phyloP scores from a whole-genome alignment of 352 stramenopile species.

The Globisporangium cederbergense region DNA sequence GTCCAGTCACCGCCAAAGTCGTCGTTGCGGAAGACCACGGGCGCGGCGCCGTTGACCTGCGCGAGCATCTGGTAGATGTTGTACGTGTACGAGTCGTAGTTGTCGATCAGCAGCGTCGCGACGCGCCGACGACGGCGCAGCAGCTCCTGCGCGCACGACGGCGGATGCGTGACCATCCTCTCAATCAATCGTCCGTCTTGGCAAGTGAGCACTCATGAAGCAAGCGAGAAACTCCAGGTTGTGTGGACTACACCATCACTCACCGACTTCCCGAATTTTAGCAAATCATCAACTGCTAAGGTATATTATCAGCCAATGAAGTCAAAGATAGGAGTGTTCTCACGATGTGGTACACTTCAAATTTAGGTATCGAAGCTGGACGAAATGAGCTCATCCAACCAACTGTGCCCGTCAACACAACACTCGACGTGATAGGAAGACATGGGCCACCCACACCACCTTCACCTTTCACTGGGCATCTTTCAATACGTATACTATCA shows the following conservation, averaged over 20 bases:
- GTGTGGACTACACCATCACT: conserved; percentile 1
- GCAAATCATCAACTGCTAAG: too few species aligned
- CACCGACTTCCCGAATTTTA: too few species aligned
- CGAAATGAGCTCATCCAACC: background rate
- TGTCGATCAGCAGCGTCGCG: conserved; percentile 92
- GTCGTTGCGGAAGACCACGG: conserved; percentile 93
- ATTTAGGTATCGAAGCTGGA: conserved; percentile 1
- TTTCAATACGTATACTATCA: background rate
- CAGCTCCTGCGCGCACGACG: conserved; percentile 12
- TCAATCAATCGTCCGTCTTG: background rate
- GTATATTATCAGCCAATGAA: background rate
- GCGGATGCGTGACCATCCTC: conserved; percentile 23
- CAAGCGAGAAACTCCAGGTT: background rate
- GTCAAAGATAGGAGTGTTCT: background rate
- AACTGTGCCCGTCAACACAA: background rate
- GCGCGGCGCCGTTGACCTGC: conserved; percentile 84
- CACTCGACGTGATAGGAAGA: background rate
- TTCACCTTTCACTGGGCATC: background rate
- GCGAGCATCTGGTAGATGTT: conserved; percentile 95
- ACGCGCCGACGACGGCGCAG: conserved; percentile 24
- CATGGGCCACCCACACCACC: background rate
- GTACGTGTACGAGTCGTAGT: conserved; percentile 99
- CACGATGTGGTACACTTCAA: background rate
- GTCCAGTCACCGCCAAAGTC: conserved; percentile 67
- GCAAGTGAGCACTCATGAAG: background rate